Conservation (phyloP, 257 asterid genomes). For the Mitragyna speciosa region DNA sequence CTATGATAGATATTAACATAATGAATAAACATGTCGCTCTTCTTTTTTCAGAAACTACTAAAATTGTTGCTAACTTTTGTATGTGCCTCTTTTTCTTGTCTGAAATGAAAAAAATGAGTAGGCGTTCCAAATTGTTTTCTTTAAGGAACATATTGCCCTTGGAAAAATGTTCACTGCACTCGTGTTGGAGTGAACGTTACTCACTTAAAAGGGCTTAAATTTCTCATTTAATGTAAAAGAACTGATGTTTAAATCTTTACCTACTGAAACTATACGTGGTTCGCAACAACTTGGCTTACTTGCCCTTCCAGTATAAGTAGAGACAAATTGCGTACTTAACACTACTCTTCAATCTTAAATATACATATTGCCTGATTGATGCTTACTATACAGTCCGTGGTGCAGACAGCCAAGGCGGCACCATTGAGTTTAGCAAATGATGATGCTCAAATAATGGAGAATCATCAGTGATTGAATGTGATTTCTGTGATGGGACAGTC, state of each 20-base stretch:
- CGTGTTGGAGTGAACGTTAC: neutral
- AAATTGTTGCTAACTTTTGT: too few relatives aligned
- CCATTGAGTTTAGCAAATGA: neutral
- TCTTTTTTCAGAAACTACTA: neutral
- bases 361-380: neutral
- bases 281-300: neutral
- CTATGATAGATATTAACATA: neutral
- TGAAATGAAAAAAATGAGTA: too few relatives aligned
- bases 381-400: neutral
- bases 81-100: neutral
- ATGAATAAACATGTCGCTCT: neutral
- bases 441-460: neutral
- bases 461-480: neutral
- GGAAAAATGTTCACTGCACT: neutral
- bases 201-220: neutral
- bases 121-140: neutral
- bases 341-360: neutral
- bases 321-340: neutral
- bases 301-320: neutral
- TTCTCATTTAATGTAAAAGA: neutral
- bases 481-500: slow-evolving; percentile 16
- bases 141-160: too few relatives aligned
- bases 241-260: neutral
- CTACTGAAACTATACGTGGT: neutral
- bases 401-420: slow-evolving; percentile 19